Evolutionary conservation across 2,329 filamentous ascomycete genomes (phyloP), one percentile per base, ranked within the genome.

Genomic region (Colletotrichum lindemuthianum): DNA sequence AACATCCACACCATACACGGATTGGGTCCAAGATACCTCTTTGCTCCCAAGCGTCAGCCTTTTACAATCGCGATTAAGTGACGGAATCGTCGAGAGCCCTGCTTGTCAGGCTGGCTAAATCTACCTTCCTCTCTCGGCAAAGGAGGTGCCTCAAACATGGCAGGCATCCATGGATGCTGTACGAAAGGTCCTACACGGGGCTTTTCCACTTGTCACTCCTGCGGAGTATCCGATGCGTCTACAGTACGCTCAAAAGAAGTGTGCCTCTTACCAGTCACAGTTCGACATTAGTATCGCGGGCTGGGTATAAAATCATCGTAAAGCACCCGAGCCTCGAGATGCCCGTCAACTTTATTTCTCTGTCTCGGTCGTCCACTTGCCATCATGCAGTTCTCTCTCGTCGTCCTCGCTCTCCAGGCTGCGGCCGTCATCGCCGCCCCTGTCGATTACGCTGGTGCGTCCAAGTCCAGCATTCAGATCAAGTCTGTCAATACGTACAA

Each of bases 401-500:
- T 40, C 12, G 5, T 55, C 24, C 15, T 65, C n/a, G 57, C 57
- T 12, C 44, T 65, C 8, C 61, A 65, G 40, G 61, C 61, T 12
- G n/a, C 60, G 11, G 61, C 43, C 44, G 50, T 16, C 34, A n/a
- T 65, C 24, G 61, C 57, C 50, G 61, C 56, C 1, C 60, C 60
- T 3, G 13, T n/a, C 33, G 41, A 41, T 7, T 54, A 54, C 39
- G 51, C 51, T n/a, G 51, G 34, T 24, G 16, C 41, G 15, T 36
- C 50, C 37, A 41, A 53, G 56, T 43, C 52, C 39, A 49, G 32
- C 16, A 64, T 63, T 1, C 36, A 52, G 6, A 63, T 63, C 43
- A 63, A 63, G 36, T 63, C 60, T 4, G 60, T 44, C 0, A 48
- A 41, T 2, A 63, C 60, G 6, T 53, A 53, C 50, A 53, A 43